Evolutionary conservation across 1,139 yeast species (phyloP), one percentile per base, ranked within the genome.

Genomic region (Hyphopichia wangnamkhiaoensis): DNA sequence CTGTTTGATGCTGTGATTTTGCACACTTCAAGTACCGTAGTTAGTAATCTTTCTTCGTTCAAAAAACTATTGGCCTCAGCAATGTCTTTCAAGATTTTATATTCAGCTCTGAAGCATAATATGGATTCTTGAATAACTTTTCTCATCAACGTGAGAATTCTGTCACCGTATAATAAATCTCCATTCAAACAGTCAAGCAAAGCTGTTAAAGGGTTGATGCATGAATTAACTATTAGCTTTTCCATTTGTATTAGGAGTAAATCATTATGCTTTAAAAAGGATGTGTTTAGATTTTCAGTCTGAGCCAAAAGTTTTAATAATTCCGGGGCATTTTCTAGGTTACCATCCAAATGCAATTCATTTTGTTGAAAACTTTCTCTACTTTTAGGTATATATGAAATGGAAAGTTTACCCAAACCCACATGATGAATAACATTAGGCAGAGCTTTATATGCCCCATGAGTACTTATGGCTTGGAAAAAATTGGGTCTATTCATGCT

Each of bases 381-480:
- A 12, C 27, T 7, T 18, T 38, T 46, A 0, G 61, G 61, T 9
- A 48, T 42, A 17, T 44, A 40, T 1, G 63, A 37, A 3, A 88
- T 57, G 42, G 74, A 71, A 40, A 88, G 58, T 34, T 71, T 70
- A 0, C 91, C 95, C 23, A 59, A 58, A 0, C 91, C 93, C 6
- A 84, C 89, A 60, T 84, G 94, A 31, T 79, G 76, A n/a, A 71
- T 63, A 4, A 65, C 58, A 42, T 73, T 78, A 1, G 75, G 70
- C 4, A 67, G 56, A 0, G 61, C 49, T 40, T 69, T 64, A 50
- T 71, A 73, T 18, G 85, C 89, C 3, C 97, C 98, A 60, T 91
- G 97, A 2, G 89, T 77, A 29, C 84, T 82, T 13, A 91, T 81
- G 34, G 91, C 96, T 54, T 82, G 84, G 53, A 71, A 79, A 7